Base-by-base conservation (phyloP, 257 asterid genomes). In the Haberlea rhodopensis region DNA sequence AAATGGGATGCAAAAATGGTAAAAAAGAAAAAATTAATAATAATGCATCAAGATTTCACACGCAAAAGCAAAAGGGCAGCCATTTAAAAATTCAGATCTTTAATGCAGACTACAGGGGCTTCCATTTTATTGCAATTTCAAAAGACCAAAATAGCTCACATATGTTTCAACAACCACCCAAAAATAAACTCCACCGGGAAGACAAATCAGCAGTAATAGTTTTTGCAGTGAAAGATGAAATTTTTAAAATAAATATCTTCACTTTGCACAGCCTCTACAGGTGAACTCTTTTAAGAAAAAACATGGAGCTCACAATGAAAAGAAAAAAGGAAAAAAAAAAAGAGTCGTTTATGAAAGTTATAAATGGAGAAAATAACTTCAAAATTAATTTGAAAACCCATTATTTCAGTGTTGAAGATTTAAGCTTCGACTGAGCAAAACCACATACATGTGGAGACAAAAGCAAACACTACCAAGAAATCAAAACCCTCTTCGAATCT, bases 391-490 rank as follows among this genome's bases (percentile, higher is more conserved):
- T 57, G 31, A 63, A 55, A 48, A 16, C 57, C 63, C 25, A 31
- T 63, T 70, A 62, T 73, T 72, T 24, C 24, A 48, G 67, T 19
- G 67, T 31, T 31, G 53, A 29, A 53, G 53, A 28, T 18, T 37
- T 23, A 65, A 66, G 60, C 34, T 45, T 53, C 57, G 68, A 62
- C 48, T 65, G 57, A 34, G 63, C 51, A 82, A 82, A 69, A 66
- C 63, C 49, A 70, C 82, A 75, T 60, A 43, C 29, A 79, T 53
- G 65, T 71, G 46, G 63, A 80, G 91, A 89, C 95, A 75, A 79
- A 72, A 57, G 28, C 23, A 70, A 71, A 75, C 8, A 46, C 22
- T 40, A 69, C 77, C 78, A 65, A 79, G 69, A 79, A 72, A 66
- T 60, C 68, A 67, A 73, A 79, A 66, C 74, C 82, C 73, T 71